Conservation (phyloP, 1,284 basidiomycete genomes). For the Trichosporon sp. region DNA sequence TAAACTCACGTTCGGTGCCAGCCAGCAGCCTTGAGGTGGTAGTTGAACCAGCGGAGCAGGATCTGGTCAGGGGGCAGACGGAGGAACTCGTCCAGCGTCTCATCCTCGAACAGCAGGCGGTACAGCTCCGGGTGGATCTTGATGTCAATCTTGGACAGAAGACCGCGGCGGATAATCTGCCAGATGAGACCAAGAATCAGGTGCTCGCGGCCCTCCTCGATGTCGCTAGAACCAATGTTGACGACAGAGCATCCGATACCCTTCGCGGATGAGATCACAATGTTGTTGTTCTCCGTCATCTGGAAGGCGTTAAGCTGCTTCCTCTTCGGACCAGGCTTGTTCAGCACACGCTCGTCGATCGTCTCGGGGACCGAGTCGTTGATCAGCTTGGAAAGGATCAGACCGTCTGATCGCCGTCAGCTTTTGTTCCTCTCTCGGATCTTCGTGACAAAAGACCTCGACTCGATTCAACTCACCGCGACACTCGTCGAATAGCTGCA, state of each 20-base stretch:
- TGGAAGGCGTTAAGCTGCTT: constrained; percentile 85
- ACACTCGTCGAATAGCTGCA: constrained; percentile 98
- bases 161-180: constrained; percentile 93
- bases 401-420: constrained; percentile 59
- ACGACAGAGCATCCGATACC: constrained; percentile 98
- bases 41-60: constrained; percentile 95
- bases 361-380: constrained; percentile 99
- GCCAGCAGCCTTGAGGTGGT: constrained; percentile 90
- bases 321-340: constrained; percentile 63
- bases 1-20: constrained; percentile 70
- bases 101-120: constrained; percentile 88
- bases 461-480: constrained; percentile 58
- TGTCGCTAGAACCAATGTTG: constrained; percentile 91
- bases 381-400: constrained; percentile 96
- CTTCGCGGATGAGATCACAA: constrained; percentile 95
- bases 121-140: constrained; percentile 97
- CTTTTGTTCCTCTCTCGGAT: background rate
- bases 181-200: constrained; percentile 97
- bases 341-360: constrained; percentile 95
- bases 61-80: constrained; percentile 95
- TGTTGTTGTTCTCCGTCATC: constrained; percentile 99
- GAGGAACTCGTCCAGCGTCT: constrained; percentile 93
- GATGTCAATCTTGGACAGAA: constrained; percentile 93
- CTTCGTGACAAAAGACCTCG: constrained; percentile 24
- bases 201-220: constrained; percentile 91